Percentiles rank a stretch among this genome's conserved stretches.
Conservation (phyloP, 78 protist genomes). For the Planoprotostelium fungivorum region DNA sequence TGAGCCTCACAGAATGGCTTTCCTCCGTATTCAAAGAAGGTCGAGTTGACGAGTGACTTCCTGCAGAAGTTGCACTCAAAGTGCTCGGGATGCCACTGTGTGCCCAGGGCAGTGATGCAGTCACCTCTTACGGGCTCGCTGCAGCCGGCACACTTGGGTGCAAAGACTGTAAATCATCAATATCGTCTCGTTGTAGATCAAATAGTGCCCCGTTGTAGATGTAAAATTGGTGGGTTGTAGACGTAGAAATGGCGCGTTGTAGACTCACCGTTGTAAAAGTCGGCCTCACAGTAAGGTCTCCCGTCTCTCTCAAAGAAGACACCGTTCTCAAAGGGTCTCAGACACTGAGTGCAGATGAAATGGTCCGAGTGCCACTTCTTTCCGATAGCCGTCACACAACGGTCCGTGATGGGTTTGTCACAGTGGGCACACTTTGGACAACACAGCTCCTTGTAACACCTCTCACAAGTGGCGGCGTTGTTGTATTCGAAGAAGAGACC, state of each 20-base stretch:
- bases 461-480: constrained; percentile 50
- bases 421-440: constrained; percentile 68
- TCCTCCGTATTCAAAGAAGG: constrained; percentile 61
- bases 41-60: constrained; percentile 26
- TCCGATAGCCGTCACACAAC: constrained; percentile 65
- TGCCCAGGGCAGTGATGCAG: constrained; percentile 70
- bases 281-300: constrained; percentile 64
- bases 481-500: constrained; percentile 40
- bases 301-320: constrained; percentile 65
- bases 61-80: constrained; percentile 60
- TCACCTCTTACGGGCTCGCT: constrained; percentile 49
- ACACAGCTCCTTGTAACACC: constrained; percentile 54
- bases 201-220: background rate
- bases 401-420: constrained; percentile 65
- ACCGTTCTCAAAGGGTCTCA: constrained; percentile 62
- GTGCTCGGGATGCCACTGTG: constrained; percentile 76
- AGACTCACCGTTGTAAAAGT: constrained; percentile 20
- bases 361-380: constrained; percentile 65
- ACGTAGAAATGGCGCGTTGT: background rate
- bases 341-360: constrained; percentile 63
- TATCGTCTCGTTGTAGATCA: no score
- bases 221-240: background rate
- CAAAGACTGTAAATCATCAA: no score
- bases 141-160: constrained; percentile 52
- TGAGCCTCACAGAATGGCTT: constrained; percentile 71